Percentiles rank a stretch among this genome's conserved stretches.
These are phyloP conservation scores for Cinchona pubescens DNA, from an alignment of 257 asterid genomes.

Conservation along the genomic window DNA sequence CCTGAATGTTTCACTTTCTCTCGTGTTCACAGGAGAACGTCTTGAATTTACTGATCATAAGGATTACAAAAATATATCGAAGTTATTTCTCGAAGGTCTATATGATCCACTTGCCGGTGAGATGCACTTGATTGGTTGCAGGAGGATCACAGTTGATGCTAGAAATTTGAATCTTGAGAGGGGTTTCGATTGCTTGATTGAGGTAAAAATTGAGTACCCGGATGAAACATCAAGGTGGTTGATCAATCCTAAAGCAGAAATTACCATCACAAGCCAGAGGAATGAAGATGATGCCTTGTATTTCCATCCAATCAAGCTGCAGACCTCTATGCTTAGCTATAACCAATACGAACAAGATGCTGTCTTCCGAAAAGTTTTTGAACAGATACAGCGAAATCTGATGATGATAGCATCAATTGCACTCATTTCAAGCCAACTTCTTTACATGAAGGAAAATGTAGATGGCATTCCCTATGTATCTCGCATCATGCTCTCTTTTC, in stretches of 20 bases:
- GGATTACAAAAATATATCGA: slow-evolving; percentile 13
- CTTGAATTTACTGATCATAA: neutral
- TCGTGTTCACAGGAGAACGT: slow-evolving; percentile 9
- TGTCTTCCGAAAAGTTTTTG: slow-evolving; percentile 7
- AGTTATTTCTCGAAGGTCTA: slow-evolving; percentile 20
- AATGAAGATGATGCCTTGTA: slow-evolving; percentile 15
- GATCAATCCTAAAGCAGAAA: slow-evolving; percentile 18
- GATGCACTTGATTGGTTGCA: slow-evolving; percentile 24
- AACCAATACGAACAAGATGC: neutral
- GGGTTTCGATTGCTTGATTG: slow-evolving; percentile 19
- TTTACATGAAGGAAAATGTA: slow-evolving; percentile 12
- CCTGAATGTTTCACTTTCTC: slow-evolving; percentile 18
- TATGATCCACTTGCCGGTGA: slow-evolving; percentile 15
- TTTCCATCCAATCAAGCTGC: slow-evolving; percentile 5
- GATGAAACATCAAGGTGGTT: slow-evolving; percentile 13
- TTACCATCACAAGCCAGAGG: slow-evolving; percentile 21
- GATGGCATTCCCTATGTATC: slow-evolving; percentile 12
- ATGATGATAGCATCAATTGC: neutral
- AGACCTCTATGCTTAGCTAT: slow-evolving; percentile 11
- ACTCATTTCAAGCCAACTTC: slow-evolving; percentile 15
- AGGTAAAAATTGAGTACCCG: slow-evolving; percentile 16
- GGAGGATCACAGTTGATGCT: slow-evolving; percentile 8
- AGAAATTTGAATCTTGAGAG: neutral
- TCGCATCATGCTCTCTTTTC: slow-evolving; percentile 8
- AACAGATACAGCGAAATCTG: slow-evolving; percentile 10